phyloP scores from a whole-genome alignment of 495 filamentous ascomycete species.

The Lindgomyces ingoldianus region DNA sequence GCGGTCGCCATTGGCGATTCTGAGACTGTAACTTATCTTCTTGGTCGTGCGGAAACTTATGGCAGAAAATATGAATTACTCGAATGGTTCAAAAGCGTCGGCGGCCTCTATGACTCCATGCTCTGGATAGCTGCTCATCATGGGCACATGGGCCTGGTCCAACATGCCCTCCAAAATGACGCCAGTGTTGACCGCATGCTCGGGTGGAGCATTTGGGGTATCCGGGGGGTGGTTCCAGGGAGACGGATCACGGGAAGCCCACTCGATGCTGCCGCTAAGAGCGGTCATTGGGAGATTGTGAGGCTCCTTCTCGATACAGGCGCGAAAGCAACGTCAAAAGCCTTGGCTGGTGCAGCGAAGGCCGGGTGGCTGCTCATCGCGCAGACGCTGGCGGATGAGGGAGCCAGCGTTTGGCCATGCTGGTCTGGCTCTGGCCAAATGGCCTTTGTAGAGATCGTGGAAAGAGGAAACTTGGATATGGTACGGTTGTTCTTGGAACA shows the following conservation, averaged over 20 bases:
- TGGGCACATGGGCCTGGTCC: neutral
- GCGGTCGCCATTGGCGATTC: neutral
- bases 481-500: neutral
- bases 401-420: neutral
- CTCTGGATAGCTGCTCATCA: neutral
- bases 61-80: no score
- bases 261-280: constrained; percentile 2
- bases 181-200: neutral
- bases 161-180: neutral
- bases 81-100: neutral
- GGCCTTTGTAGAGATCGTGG: neutral
- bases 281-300: neutral
- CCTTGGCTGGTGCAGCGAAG: neutral
- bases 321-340: neutral
- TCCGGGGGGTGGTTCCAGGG: neutral
- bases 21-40: neutral
- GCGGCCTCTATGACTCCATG: neutral
- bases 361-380: neutral
- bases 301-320: neutral
- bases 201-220: neutral
- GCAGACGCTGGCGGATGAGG: neutral
- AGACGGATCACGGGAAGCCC: neutral
- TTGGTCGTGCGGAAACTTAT: neutral
- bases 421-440: neutral
- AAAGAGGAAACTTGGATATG: neutral